These are phyloP conservation scores for Cercospora zeina DNA, from an alignment of 2,329 filamentous ascomycete species.

Conservation along the genomic window DNA sequence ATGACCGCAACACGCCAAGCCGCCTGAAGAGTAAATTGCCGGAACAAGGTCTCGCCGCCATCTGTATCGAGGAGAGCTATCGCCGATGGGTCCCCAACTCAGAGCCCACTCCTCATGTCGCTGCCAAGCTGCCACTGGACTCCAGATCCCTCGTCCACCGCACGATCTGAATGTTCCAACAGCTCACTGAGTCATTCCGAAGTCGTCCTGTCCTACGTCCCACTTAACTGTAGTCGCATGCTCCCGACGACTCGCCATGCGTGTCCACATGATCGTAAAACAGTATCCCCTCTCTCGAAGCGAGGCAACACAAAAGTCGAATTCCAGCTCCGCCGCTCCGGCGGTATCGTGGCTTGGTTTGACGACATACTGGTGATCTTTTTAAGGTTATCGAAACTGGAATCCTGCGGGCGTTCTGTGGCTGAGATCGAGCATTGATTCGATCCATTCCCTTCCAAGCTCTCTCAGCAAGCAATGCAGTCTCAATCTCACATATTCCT, in stretches of 20 bases:
- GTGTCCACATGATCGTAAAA: neutral
- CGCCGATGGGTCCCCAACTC: slow-evolving; percentile 6
- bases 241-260: neutral
- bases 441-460: neutral
- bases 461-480: neutral
- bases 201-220: neutral
- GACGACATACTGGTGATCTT: neutral
- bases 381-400: slow-evolving; percentile 1
- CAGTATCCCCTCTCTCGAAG: neutral
- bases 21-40: neutral
- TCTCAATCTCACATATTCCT: neutral
- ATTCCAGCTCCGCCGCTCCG: neutral
- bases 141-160: neutral
- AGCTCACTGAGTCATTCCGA: neutral
- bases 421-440: neutral
- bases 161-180: neutral
- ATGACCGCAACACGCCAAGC: neutral
- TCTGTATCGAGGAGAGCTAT: slow-evolving; percentile 4
- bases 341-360: neutral
- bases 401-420: slow-evolving; percentile 1
- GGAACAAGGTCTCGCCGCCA: neutral
- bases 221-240: neutral
- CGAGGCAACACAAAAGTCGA: neutral
- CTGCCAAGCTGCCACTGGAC: neutral
- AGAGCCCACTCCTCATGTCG: slow-evolving; percentile 2